Conservation (phyloP, 768 basidiomycete species). For the Tulasnella sp. region DNA sequence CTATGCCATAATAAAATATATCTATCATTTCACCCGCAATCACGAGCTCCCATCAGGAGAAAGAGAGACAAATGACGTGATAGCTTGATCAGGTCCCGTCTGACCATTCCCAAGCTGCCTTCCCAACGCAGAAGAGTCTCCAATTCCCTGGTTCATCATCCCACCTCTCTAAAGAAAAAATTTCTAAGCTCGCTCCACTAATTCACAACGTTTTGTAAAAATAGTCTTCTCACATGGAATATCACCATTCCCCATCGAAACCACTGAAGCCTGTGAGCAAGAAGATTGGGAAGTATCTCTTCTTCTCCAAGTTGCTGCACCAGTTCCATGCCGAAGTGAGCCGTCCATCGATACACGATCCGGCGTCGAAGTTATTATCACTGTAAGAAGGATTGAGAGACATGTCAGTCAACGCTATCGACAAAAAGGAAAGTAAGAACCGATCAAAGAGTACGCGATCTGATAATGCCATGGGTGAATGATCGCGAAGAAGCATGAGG, state of each 20-base stretch:
- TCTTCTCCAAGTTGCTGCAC: conserved; percentile 78
- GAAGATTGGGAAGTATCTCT: conserved; percentile 69
- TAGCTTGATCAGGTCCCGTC: too few species aligned
- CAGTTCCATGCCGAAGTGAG: conserved; percentile 88
- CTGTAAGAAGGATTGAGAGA: background rate
- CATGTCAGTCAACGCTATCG: background rate
- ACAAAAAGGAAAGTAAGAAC: background rate
- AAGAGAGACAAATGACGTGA: too few species aligned
- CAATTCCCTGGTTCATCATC: too few species aligned
- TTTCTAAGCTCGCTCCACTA: background rate
- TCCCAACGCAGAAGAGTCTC: too few species aligned
- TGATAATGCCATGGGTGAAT: background rate
- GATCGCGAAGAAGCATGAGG: background rate
- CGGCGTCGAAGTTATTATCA: conserved; percentile 81
- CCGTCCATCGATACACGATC: conserved; percentile 71
- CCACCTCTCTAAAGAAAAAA: too few species aligned
- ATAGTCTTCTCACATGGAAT: background rate
- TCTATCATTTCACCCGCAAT: too few species aligned
- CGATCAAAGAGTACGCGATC: background rate
- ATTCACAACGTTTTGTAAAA: background rate
- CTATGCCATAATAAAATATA: too few species aligned
- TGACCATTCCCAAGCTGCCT: too few species aligned
- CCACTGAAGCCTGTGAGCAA: conserved; percentile 73
- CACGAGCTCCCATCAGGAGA: too few species aligned
- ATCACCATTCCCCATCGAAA: conserved; percentile 73